Evolutionary conservation across 2,329 filamentous ascomycete species (phyloP).

Genomic region (Colletotrichum abscissum): DNA sequence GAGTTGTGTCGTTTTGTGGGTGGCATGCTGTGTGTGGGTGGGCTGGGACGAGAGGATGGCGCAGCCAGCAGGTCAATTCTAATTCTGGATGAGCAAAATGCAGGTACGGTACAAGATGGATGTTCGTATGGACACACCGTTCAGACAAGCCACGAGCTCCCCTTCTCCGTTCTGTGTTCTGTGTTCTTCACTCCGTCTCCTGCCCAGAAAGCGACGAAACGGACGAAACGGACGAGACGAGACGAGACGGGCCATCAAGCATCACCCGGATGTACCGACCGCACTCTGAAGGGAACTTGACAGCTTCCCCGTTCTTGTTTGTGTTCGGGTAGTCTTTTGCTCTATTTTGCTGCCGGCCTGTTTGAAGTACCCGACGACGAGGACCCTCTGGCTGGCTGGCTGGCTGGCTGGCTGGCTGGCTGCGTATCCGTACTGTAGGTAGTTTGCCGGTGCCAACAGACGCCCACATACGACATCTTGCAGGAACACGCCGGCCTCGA

Average conservation of each 20-base stretch:
- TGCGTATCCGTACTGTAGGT: neutral
- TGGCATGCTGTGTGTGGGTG: slow-evolving; percentile 23
- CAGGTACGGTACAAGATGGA: slow-evolving; percentile 6
- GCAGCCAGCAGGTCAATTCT: slow-evolving; percentile 50
- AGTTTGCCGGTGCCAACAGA: neutral
- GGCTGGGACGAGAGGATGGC: slow-evolving; percentile 42
- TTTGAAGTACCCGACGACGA: neutral
- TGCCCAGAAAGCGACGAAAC: slow-evolving; percentile 1
- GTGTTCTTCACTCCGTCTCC: neutral
- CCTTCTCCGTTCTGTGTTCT: neutral
- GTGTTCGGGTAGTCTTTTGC: slow-evolving; percentile 16
- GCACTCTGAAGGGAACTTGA: slow-evolving; percentile 28
- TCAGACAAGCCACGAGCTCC: slow-evolving; percentile 8
- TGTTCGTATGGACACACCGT: slow-evolving; percentile 18
- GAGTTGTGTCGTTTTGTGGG: slow-evolving; percentile 9
- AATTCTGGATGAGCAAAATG: slow-evolving; percentile 45
- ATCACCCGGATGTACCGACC: slow-evolving; percentile 34
- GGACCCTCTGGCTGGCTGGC: neutral
- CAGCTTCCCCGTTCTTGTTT: slow-evolving; percentile 21
- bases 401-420: neutral
- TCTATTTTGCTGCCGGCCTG: neutral
- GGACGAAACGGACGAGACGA: slow-evolving; percentile 15
- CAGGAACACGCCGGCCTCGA: slow-evolving; percentile 26
- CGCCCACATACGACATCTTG: slow-evolving; percentile 31
- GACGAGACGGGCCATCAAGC: neutral